Conservation (phyloP, 2,329 filamentous ascomycete genomes). For the Talaromyces sp. region DNA sequence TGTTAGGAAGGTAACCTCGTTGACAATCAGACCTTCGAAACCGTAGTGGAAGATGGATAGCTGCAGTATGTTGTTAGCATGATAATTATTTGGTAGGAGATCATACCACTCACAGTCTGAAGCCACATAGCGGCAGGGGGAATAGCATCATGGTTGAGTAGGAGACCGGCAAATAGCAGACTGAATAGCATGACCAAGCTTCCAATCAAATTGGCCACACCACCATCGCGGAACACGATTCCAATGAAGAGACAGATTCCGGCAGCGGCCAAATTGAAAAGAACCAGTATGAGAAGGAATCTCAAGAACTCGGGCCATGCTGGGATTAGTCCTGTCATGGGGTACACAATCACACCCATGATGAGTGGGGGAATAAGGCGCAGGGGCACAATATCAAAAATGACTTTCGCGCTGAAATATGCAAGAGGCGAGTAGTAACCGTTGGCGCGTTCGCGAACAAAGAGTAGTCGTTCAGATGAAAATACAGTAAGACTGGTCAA, state of each 20-base stretch:
- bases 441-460: constrained; percentile 90
- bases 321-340: constrained; percentile 90
- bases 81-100: neutral
- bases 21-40: constrained; percentile 94
- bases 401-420: constrained; percentile 92
- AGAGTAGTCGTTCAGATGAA: constrained; percentile 82
- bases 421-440: constrained; percentile 93
- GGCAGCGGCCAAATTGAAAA: constrained; percentile 94
- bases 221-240: constrained; percentile 85
- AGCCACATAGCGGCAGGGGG: constrained; percentile 83
- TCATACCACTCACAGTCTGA: constrained; percentile 61
- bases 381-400: constrained; percentile 97
- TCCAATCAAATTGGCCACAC: constrained; percentile 89
- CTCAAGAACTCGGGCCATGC: constrained; percentile 80
- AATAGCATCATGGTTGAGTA: constrained; percentile 93
- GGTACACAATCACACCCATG: constrained; percentile 93
- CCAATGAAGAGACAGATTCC: constrained; percentile 95
- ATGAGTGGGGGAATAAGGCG: constrained; percentile 90
- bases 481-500: constrained; percentile 92
- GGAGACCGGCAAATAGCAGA: constrained; percentile 85
- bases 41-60: constrained; percentile 98
- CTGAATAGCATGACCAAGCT: constrained; percentile 97
- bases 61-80: constrained; percentile 31
- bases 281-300: constrained; percentile 84
- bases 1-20: constrained; percentile 87